Evolutionary conservation across 495 filamentous ascomycete species (phyloP).

Genomic region (Talaromyces trachyspermus): DNA sequence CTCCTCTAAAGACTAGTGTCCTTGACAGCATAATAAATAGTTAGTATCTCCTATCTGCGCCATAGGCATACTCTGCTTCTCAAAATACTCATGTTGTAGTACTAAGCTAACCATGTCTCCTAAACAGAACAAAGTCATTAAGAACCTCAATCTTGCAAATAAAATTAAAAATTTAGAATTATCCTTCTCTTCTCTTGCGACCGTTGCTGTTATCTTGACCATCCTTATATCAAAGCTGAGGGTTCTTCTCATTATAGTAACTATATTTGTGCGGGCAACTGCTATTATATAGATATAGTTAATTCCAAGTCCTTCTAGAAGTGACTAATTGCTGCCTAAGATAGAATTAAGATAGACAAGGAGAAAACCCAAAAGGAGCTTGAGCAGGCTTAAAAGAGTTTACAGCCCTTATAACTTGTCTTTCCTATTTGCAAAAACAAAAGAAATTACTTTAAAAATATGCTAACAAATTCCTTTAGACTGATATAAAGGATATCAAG

Average conservation of each 20-base stretch:
- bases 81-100: too few relatives aligned
- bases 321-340: background rate
- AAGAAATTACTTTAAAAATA: background rate
- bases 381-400: too few relatives aligned
- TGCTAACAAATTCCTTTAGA: constrained; percentile 6
- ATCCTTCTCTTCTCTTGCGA: background rate
- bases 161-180: background rate
- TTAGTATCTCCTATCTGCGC: too few relatives aligned
- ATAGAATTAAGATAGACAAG: constrained; percentile 3
- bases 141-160: background rate
- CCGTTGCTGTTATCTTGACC: background rate
- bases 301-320: background rate
- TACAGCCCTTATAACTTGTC: background rate
- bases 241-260: background rate
- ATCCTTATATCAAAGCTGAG: constrained; percentile 2
- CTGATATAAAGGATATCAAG: constrained; percentile 6
- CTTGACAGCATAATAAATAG: too few relatives aligned
- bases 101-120: too few relatives aligned
- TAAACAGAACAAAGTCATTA: too few relatives aligned
- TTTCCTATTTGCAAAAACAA: constrained; percentile 6
- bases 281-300: background rate
- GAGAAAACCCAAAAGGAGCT: constrained; percentile 1
- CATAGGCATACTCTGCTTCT: too few relatives aligned
- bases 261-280: background rate
- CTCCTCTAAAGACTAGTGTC: too few relatives aligned